These are phyloP conservation scores for Bocquillonia castaneifolia DNA, from an alignment of 441 rosid species.

Conservation along the genomic window DNA sequence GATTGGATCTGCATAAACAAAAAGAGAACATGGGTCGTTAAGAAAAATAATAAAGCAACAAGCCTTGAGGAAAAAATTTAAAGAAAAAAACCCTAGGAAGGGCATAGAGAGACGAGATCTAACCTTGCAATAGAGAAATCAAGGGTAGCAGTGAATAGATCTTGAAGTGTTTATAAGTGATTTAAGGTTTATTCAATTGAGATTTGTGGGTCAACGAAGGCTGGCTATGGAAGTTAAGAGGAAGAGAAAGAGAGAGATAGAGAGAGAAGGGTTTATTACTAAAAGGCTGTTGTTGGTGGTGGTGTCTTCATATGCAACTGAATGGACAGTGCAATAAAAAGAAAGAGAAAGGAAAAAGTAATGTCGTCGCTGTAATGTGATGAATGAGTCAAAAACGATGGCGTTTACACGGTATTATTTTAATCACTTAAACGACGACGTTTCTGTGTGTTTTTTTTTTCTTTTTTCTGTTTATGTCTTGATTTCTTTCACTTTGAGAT, in stretches of 20 bases:
- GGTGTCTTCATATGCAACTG: slow-evolving; percentile 8
- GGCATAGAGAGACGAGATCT: slow-evolving; percentile 26
- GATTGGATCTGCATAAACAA: slow-evolving; percentile 30
- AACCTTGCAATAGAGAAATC: slow-evolving; percentile 39
- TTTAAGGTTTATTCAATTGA: not conserved
- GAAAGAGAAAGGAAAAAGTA: slow-evolving; percentile 10
- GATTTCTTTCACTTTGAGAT: too few relatives aligned
- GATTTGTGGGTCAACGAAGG: slow-evolving; percentile 27
- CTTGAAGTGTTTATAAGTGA: slow-evolving; percentile 20
- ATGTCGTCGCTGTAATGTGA: not conserved
- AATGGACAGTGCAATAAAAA: slow-evolving; percentile 19
- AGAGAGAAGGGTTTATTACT: too few relatives aligned
- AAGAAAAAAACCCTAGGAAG: slow-evolving; percentile 14
- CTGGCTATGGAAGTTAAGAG: not conserved
- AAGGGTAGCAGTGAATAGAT: slow-evolving; percentile 25
- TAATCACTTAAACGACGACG: slow-evolving; percentile 22
- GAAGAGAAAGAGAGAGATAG: not conserved
- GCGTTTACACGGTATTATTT: slow-evolving; percentile 9
- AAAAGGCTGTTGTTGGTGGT: not conserved
- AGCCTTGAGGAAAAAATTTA: not conserved
- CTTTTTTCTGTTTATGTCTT: too few relatives aligned
- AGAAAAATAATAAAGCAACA: not conserved
- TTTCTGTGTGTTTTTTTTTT: not conserved
- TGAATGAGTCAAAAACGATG: slow-evolving; percentile 22
- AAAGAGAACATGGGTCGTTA: slow-evolving; percentile 7